Evolutionary conservation across 192 early-diverging fungal genomes (phyloP), one percentile per base, ranked within the genome.

Genomic region (Kickxella alabastrina): DNA sequence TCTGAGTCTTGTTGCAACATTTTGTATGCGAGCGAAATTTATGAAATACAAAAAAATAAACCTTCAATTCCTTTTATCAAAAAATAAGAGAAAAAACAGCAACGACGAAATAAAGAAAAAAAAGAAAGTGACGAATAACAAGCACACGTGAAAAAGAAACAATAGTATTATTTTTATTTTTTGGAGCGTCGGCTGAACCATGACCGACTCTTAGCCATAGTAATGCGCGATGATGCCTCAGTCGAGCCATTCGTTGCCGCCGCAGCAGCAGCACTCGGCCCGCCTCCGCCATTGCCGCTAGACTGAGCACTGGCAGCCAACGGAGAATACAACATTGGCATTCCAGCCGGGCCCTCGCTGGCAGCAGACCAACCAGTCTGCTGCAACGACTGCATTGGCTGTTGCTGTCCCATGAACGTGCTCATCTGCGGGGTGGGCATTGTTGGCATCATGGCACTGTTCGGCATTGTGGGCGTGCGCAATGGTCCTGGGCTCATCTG

Each of bases 121-220:
- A 19, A 38, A 7, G 7, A n/a, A n/a, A n/a, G n/a, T n/a, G n/a
- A n/a, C n/a, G n/a, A n/a, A n/a, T n/a, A n/a, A n/a, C n/a, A n/a
- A n/a, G n/a, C n/a, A n/a, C n/a, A n/a, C n/a, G n/a, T n/a, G n/a
- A n/a, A n/a, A n/a, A n/a, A n/a, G n/a, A n/a, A n/a, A n/a, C n/a
- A n/a, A n/a, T n/a, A n/a, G n/a, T n/a, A n/a, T n/a, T n/a, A n/a
- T n/a, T n/a, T n/a, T n/a, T n/a, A n/a, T n/a, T n/a, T n/a, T 24
- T 64, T 66, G 15, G 63, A 58, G 13, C 72, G 59, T 6, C 59
- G 64, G 54, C 63, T 44, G 34, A 75, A 75, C 72, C 72, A 75
- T 37, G 65, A 75, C 15, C 57, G 50, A 32, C 71, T 48, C 22
- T 59, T 67, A 49, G 53, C 41, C 23, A 37, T 23, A 23, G 14